phyloP scores from a whole-genome alignment of 179 eudicot genomes.

The Amaranthus tricolor region DNA sequence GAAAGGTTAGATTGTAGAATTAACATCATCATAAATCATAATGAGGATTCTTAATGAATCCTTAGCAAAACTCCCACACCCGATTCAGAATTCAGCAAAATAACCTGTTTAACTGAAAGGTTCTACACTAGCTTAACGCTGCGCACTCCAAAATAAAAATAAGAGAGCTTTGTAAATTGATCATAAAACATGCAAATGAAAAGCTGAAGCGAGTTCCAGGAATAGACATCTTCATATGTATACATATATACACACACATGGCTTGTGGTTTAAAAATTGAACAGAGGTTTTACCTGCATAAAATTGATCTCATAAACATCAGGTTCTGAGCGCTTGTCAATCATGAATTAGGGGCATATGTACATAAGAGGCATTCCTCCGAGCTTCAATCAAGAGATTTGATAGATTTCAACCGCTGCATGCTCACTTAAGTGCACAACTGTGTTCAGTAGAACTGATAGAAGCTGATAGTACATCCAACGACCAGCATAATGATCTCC shows the following conservation, averaged over 20 bases:
- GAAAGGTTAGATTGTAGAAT: too few relatives aligned
- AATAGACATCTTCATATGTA: not conserved
- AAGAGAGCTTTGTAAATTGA: not conserved
- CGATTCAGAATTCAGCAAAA: not conserved
- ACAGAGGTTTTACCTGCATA: not conserved
- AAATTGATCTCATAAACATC: not conserved
- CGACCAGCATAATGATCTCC: not conserved
- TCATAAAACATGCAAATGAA: not conserved
- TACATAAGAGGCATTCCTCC: not conserved
- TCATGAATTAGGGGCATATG: not conserved
- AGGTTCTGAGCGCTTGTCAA: not conserved
- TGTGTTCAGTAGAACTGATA: not conserved
- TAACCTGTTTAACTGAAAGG: not conserved
- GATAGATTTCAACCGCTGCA: not conserved
- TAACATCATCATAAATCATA: too few relatives aligned
- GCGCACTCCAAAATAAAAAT: not conserved
- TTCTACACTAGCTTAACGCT: not conserved
- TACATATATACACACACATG: not conserved
- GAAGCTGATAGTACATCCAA: constrained; percentile 9
- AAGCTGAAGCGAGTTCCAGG: not conserved
- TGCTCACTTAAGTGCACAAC: not conserved
- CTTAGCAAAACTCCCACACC: not conserved
- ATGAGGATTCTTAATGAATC: not conserved
- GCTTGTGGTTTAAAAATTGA: not conserved
- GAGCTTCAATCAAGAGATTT: constrained; percentile 9